Conservation (phyloP, 2,329 filamentous ascomycete species). For the Talaromyces piceae region DNA sequence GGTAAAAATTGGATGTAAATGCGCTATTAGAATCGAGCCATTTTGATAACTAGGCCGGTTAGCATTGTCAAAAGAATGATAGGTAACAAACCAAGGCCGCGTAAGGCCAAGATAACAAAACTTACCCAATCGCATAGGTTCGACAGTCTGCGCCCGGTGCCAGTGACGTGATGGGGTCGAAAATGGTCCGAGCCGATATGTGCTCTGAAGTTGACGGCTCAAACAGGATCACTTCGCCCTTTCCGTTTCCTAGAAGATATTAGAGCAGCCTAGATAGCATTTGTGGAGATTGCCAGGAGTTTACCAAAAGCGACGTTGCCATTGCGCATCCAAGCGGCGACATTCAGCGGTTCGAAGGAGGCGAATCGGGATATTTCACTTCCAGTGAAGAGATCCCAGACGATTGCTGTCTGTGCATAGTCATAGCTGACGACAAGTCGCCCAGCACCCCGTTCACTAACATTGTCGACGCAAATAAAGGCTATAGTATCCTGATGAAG, state of each 20-base stretch:
- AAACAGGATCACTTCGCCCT: constrained; percentile 90
- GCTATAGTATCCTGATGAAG: constrained; percentile 76
- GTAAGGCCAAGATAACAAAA: constrained; percentile 13
- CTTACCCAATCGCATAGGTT: constrained; percentile 91
- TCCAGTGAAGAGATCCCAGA: constrained; percentile 93
- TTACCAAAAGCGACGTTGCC: constrained; percentile 94
- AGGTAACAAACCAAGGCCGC: too few relatives aligned
- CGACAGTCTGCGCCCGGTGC: constrained; percentile 84
- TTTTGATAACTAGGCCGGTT: constrained; percentile 68
- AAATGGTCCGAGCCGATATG: constrained; percentile 82
- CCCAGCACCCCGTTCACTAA: constrained; percentile 77
- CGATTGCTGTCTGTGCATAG: constrained; percentile 80
- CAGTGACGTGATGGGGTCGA: constrained; percentile 89
- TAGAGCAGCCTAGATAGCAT: constrained; percentile 8
- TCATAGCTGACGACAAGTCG: constrained; percentile 90
- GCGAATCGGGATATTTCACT: constrained; percentile 86
- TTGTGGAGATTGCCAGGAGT: constrained; percentile 19
- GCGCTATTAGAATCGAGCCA: constrained; percentile 84
- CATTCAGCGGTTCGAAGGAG: constrained; percentile 77
- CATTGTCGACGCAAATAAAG: constrained; percentile 81
- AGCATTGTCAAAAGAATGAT: too few relatives aligned
- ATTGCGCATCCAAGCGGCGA: constrained; percentile 92
- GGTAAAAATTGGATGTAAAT: constrained; percentile 82
- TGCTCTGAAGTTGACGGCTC: constrained; percentile 91
- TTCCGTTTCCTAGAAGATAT: constrained; percentile 63